These are phyloP conservation scores for Gossypium aridum DNA, from an alignment of 441 rosid species.

Conservation along the genomic window DNA sequence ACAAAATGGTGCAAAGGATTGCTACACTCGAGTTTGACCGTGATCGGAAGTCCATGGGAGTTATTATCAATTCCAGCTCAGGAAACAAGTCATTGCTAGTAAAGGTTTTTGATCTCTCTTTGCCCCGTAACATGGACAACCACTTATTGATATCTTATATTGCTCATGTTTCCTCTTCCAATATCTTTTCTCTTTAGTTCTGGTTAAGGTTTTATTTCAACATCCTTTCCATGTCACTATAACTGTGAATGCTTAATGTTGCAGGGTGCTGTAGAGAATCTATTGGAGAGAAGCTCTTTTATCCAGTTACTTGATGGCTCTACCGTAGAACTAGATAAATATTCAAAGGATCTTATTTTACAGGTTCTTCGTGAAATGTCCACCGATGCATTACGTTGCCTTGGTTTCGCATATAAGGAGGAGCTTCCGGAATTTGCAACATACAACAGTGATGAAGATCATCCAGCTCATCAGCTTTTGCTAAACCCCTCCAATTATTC, in stretches of 20 bases:
- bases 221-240: neutral
- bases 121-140: neutral
- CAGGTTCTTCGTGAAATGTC: conserved; percentile 70
- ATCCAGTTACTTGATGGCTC: conserved; percentile 81
- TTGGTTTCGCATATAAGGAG: conserved; percentile 78
- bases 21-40: conserved; percentile 96
- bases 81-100: conserved; percentile 70
- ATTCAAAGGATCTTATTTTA: conserved; percentile 49
- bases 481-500: conserved; percentile 61
- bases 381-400: conserved; percentile 59
- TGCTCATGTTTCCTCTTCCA: neutral
- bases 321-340: conserved; percentile 48
- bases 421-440: conserved; percentile 57
- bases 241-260: conserved; percentile 5
- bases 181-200: neutral
- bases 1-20: conserved; percentile 55
- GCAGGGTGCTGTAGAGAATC: conserved; percentile 92
- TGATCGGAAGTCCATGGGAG: conserved; percentile 96
- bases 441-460: conserved; percentile 87
- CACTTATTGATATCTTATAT: neutral
- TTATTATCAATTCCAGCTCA: conserved; percentile 70
- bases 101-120: conserved; percentile 45
- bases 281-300: conserved; percentile 73
- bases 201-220: neutral
- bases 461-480: conserved; percentile 43